These are phyloP conservation scores for Kuraishia borneana DNA, from an alignment of 805 yeast genomes.

Conservation along the genomic window DNA sequence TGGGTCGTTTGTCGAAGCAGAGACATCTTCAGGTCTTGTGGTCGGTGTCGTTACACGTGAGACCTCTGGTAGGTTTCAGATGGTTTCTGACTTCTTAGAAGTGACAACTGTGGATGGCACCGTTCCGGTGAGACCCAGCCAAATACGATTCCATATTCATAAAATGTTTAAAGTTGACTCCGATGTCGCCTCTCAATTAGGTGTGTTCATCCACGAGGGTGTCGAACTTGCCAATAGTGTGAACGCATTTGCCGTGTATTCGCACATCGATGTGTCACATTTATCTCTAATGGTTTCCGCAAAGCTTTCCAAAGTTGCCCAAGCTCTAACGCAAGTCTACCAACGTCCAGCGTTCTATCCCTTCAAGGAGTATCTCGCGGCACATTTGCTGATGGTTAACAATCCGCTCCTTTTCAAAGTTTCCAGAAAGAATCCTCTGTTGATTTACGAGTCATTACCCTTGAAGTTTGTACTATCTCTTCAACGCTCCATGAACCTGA, in stretches of 20 bases:
- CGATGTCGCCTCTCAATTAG: background rate
- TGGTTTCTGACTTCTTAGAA: background rate
- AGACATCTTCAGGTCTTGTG: conserved; percentile 8
- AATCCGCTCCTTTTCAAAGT: background rate
- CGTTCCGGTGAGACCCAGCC: background rate
- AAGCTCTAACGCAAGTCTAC: background rate
- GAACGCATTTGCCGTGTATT: too few species aligned
- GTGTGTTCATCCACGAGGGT: background rate
- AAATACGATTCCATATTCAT: conserved; percentile 1
- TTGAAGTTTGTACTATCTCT: background rate
- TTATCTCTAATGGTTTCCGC: background rate
- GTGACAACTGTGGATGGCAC: background rate
- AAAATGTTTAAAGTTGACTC: background rate
- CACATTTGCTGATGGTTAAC: background rate
- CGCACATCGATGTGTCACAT: background rate
- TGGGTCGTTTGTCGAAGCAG: conserved; percentile 30
- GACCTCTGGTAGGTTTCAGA: conserved; percentile 6
- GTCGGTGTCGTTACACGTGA: conserved; percentile 27
- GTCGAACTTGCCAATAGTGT: too few species aligned
- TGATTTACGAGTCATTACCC: background rate
- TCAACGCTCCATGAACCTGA: background rate
- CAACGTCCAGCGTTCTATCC: background rate
- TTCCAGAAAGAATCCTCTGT: background rate
- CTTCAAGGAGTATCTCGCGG: background rate
- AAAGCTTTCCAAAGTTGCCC: background rate